Base-by-base conservation (phyloP, 257 asterid genomes). In the Henckelia pumila region DNA sequence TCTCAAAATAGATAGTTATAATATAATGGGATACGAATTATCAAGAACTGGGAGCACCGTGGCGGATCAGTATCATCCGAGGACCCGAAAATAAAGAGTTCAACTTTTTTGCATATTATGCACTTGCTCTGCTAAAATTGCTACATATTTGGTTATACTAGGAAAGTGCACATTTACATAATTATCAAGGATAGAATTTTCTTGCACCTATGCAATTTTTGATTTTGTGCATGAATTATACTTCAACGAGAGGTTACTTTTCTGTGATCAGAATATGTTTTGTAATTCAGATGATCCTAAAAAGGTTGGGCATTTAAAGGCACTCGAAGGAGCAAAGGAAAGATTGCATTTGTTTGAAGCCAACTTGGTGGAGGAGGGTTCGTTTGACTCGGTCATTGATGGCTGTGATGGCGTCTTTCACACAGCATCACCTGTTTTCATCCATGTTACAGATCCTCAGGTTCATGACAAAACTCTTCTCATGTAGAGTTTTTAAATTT, bases 391-490 rank as follows among this genome's bases (percentile, higher is more conserved):
- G 28, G 58, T 75, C 0, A 67, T 88, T 59, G 83, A 84, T 50
- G 95, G 88, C 29, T 88, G 92, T 73, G 79, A 80, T 11, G 80
- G 86, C 6, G 89, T 85, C 49, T 87, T 87, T 59, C 95, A 87
- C 76, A 78, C 84, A 3, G 92, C 92, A 16, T 80, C 95, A 0
- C 95, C 92, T 0, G 86, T 88, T 72, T 49, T 20, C 26, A 29
- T 70, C 8, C 21, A 75, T 10, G 73, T 49, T n/a, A 62, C 69
- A 7, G 59, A 83, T 55, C 89, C 86, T 26, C 74, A 84, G 86
- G 91, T 78, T 29, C 65, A 3, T 56, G 50, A 3, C 37, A 23
- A n/a, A 17, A 14, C 24, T n/a, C 13, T 61, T 28, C 14, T 60
- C 13, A 24, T 28, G 7, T 30, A 60, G 0, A 35, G n/a, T 19